Base-by-base conservation (phyloP, 441 rosid species). In the Gossypium trilobum region DNA sequence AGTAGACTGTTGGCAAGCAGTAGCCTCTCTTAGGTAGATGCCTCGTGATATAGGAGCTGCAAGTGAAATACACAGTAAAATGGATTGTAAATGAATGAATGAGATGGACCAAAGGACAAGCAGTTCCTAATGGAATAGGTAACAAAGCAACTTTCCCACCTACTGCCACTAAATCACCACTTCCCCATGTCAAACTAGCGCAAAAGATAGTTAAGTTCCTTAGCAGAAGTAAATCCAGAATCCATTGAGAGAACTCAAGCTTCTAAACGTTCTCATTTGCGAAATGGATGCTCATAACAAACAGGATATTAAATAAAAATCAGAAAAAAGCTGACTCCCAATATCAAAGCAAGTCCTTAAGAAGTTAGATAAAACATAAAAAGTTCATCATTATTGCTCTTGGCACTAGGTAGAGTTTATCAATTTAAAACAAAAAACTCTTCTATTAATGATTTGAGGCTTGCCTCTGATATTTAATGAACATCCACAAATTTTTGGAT, bases 31-130 rank as follows among this genome's bases (percentile, higher is more conserved):
- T 74, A 95, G 83, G 84, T 95, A 93, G 81, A 95, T 87, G 70
- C 98, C 98, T 23, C 97, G 87, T 71, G 86, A 87, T 51, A 82
- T 73, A 68, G 97, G 93, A 78, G 89, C 99, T 95, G 89, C 82
- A 73, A 67, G 73, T 31, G 82, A 61, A 80, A 66, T 10, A 64
- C 71, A 77, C 27, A 44, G 74, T 9, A 44, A 61, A 20, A 67
- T 56, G 73, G 22, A 55, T 20, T 19, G 27, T 55, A 55, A 55
- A 55, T 55, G 27, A 27, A 55, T 55, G 59, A 55, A 55, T 54
- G 9, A 1, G 59, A 55, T 8, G n/a, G 27, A 55, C 27, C 27
- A 55, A 20, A 19, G 10, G 10, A 55, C 22, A 22, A 7, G 11
- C 22, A 23, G 13, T 54, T 54, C 25, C 25, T 20, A 55, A 55